Base-by-base conservation (phyloP, 768 basidiomycete species). In the Omphalotus guepiniiformis region DNA sequence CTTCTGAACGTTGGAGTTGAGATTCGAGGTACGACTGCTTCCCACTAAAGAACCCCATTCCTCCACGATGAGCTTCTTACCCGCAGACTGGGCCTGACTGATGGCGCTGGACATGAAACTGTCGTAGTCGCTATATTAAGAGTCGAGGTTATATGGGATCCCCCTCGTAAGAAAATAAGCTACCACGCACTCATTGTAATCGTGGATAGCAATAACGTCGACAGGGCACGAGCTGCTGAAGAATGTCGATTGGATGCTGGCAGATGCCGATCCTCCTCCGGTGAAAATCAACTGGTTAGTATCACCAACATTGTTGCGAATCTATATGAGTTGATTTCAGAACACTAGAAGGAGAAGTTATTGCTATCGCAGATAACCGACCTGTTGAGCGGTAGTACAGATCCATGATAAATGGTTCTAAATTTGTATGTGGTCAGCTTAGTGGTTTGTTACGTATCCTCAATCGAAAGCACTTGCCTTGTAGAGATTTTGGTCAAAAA, bases 181-280 rank as follows among this genome's bases (percentile, higher is more conserved):
- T 11, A 28, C 2, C 3, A 45, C 49, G 16, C 36, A 59, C 58
- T 62, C 57, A 36, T 51, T 65, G 54, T 71, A 70, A 19, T 67
- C 66, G 39, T 72, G 69, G 42, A 71, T 65, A 26, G 67, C 60
- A 41, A 68, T 56, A 4, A 64, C 63, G 50, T 68, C 67, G 38
- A 71, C 59, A 2, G 58, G 57, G 39, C 58, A 61, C 2, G 53
- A 52, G 46, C 55, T 59, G 3, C 42, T 22, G 45, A 59, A 61
- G 48, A 59, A 61, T 8, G 39, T 22, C 1, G 56, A 42, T 50
- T 61, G 58, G 29, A 59, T 58, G 34, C 60, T 61, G 0, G 60
- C 42, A 2, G 43, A 51, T 4, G 53, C 60, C 4, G 60, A 56
- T n/a, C 60, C 58, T 1, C 60, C 60, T n/a, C 60, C 58, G 4